Evolutionary conservation across 192 early-diverging fungal genomes (phyloP).

Genomic region (Coemansia sp.): DNA sequence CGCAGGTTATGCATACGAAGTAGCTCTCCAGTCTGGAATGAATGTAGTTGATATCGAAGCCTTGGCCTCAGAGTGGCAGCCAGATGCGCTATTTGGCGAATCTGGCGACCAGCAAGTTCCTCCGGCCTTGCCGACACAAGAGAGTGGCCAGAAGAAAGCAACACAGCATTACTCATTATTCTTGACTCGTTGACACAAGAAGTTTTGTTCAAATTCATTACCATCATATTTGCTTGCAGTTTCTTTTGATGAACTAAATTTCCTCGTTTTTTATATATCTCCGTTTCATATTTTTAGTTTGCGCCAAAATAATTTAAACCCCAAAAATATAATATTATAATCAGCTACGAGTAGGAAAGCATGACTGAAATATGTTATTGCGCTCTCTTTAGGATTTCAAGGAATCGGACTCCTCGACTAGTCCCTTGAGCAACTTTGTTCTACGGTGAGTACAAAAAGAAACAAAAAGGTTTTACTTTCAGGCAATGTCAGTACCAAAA

Average conservation of each 20-base stretch:
- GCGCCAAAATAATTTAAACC: not conserved
- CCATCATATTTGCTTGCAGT: not conserved
- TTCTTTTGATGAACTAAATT: not conserved
- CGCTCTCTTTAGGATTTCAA: not conserved
- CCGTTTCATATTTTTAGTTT: not conserved
- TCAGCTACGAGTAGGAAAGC: not conserved
- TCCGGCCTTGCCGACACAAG: slow-evolving; percentile 12
- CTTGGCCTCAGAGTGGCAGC: slow-evolving; percentile 32
- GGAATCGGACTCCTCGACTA: not conserved
- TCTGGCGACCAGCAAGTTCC: slow-evolving; percentile 48
- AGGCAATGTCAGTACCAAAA: no score
- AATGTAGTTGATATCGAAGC: slow-evolving; percentile 41
- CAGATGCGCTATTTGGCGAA: slow-evolving; percentile 22
- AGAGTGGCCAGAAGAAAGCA: slow-evolving; percentile 4
- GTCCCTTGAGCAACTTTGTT: slow-evolving; percentile 5
- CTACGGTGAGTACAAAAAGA: not conserved
- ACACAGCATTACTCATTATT: slow-evolving; percentile 31
- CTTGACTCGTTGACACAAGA: slow-evolving; percentile 22
- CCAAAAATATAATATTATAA: no score
- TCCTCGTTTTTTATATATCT: not conserved
- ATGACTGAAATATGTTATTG: not conserved
- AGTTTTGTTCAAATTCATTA: not conserved
- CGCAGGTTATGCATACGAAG: slow-evolving; percentile 42
- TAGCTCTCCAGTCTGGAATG: slow-evolving; percentile 35
- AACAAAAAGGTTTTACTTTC: not conserved